Evolutionary conservation across 164 flowering plant genomes (phyloP).

Genomic region (Vitis riparia): DNA sequence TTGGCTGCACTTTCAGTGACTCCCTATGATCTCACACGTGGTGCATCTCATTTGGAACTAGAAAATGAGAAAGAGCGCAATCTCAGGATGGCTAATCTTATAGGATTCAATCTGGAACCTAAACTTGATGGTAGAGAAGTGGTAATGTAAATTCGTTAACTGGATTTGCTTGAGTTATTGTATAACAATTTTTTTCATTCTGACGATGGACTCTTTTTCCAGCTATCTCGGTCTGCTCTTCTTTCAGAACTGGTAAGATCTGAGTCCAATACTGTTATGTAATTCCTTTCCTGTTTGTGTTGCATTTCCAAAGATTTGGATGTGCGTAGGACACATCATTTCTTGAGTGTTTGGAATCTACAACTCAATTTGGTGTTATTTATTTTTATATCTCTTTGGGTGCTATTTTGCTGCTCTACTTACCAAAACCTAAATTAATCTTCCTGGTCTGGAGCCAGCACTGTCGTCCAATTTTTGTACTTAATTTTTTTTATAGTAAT

Average conservation of each 20-base stretch:
- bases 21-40: constrained; percentile 60
- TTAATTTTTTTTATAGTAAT: too few relatives aligned
- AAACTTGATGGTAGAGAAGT: constrained; percentile 76
- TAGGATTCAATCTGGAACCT: constrained; percentile 73
- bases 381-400: too few relatives aligned
- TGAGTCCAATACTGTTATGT: not conserved
- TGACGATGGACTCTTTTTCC: constrained; percentile 18
- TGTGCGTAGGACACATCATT: too few relatives aligned
- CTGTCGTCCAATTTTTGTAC: too few relatives aligned
- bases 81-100: constrained; percentile 76
- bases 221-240: constrained; percentile 83
- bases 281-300: not conserved
- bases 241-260: constrained; percentile 79
- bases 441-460: too few relatives aligned
- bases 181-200: not conserved
- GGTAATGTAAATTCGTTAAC: constrained; percentile 39
- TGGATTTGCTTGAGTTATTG: not conserved
- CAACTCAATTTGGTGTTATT: too few relatives aligned
- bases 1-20: constrained; percentile 80
- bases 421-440: too few relatives aligned
- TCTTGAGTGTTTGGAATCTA: too few relatives aligned
- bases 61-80: constrained; percentile 90
- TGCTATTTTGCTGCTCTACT: too few relatives aligned
- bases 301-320: not conserved
- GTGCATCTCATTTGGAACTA: constrained; percentile 83